Evolutionary conservation across 176 grass and related monocot species (phyloP).

Genomic region (Zoysia japonica): DNA sequence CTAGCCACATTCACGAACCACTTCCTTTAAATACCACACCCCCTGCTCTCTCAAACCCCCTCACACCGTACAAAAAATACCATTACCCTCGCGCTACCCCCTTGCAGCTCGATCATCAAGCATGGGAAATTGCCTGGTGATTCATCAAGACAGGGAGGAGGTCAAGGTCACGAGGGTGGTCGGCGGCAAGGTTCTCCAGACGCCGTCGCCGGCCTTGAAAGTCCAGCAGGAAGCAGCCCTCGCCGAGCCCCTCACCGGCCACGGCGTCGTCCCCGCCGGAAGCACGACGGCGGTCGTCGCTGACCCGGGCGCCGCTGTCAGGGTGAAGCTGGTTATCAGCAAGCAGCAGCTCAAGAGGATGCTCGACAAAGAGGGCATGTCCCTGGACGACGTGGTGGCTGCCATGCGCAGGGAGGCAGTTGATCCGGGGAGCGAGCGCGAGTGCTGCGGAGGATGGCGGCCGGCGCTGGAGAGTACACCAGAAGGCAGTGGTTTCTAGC

Average conservation of each 20-base stretch:
- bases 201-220: constrained; percentile 9
- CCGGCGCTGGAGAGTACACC: constrained; percentile 76
- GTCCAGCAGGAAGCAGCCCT: background rate
- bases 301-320: constrained; percentile 12
- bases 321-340: constrained; percentile 72
- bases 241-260: background rate
- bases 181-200: constrained; percentile 31
- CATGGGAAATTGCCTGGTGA: constrained; percentile 81
- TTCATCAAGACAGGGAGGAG: constrained; percentile 37
- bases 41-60: constrained; percentile 15
- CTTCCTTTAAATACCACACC: constrained; percentile 46
- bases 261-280: background rate
- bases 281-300: background rate
- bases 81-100: no score
- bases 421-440: constrained; percentile 5
- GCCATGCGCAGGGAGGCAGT: constrained; percentile 41
- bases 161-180: constrained; percentile 54
- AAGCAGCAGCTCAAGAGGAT: constrained; percentile 72
- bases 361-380: constrained; percentile 48
- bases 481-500: constrained; percentile 52
- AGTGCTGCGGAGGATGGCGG: constrained; percentile 48
- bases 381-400: constrained; percentile 47
- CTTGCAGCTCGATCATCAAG: background rate
- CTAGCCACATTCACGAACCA: background rate
- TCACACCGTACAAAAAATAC: background rate